Evolutionary conservation across 1,284 basidiomycete genomes (phyloP).

Genomic region (Rhizoctonia solani): DNA sequence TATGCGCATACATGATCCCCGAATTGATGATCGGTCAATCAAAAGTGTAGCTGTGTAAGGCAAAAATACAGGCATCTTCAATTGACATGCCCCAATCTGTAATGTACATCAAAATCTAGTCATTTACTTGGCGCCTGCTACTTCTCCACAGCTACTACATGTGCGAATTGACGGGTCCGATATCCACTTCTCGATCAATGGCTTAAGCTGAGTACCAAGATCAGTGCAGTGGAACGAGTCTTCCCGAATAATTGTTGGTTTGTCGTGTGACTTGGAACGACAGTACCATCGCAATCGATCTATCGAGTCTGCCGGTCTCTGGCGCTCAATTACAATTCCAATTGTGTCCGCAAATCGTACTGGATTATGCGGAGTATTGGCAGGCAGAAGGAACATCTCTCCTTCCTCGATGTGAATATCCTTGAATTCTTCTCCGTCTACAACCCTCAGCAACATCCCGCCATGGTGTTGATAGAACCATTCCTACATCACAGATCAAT

Average conservation of each 20-base stretch:
- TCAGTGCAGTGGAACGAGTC: conserved; percentile 89
- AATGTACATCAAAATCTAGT: background rate
- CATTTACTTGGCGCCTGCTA: conserved; percentile 64
- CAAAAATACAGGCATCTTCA: too few species aligned
- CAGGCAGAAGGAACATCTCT: conserved; percentile 94
- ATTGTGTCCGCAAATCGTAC: conserved; percentile 89
- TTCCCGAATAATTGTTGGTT: conserved; percentile 84
- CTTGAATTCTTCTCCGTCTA: conserved; percentile 83
- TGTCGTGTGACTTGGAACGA: conserved; percentile 63
- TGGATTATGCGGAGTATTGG: conserved; percentile 94
- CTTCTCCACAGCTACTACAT: conserved; percentile 69
- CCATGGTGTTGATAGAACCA: conserved; percentile 98
- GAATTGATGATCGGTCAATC: too few species aligned
- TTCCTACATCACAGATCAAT: conserved; percentile 57
- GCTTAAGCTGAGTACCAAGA: conserved; percentile 92
- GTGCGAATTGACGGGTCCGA: conserved; percentile 61
- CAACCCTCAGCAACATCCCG: conserved; percentile 83
- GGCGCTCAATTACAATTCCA: conserved; percentile 93
- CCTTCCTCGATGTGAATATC: conserved; percentile 93
- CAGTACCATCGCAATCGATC: conserved; percentile 97
- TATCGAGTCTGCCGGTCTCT: conserved; percentile 67
- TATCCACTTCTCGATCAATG: conserved; percentile 82
- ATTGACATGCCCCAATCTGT: too few species aligned
- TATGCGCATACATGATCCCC: too few species aligned
- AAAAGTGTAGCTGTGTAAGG: too few species aligned